Conservation (phyloP, 306 rosid species). For the Quercus bicolor region DNA sequence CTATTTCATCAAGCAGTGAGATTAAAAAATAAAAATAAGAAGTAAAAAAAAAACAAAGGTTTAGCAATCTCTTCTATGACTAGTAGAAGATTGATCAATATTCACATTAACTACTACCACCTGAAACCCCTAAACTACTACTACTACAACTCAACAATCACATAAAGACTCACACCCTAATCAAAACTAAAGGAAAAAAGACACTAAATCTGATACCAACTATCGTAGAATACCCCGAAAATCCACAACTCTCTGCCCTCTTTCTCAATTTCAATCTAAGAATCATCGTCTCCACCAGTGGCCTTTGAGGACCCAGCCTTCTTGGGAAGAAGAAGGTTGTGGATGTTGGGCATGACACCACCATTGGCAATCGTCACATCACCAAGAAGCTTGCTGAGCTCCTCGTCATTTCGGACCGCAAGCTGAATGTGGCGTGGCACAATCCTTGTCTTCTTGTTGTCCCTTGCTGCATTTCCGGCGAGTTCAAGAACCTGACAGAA, state of each 20-base stretch:
- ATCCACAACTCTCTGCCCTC: neutral
- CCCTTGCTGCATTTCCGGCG: conserved; percentile 93
- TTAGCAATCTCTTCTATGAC: neutral
- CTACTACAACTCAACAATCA: conserved; percentile 26
- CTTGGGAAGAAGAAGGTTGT: conserved; percentile 76
- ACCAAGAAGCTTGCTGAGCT: conserved; percentile 81
- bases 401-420: conserved; percentile 81
- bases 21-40: neutral
- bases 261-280: conserved; percentile 18
- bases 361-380: conserved; percentile 93
- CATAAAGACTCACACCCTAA: neutral
- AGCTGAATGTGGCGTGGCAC: conserved; percentile 87
- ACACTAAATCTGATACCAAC: neutral
- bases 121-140: conserved; percentile 29
- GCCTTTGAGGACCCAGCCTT: conserved; percentile 59
- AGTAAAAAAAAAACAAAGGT: neutral
- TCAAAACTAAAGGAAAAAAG: neutral
- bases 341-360: conserved; percentile 95
- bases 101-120: conserved; percentile 50
- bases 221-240: neutral
- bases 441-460: conserved; percentile 88
- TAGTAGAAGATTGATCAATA: conserved; percentile 34
- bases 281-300: conserved; percentile 56
- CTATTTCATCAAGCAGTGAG: neutral
- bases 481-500: conserved; percentile 65